Base-by-base conservation (phyloP, 2,329 filamentous ascomycete species). In the Beauveria sp. region DNA sequence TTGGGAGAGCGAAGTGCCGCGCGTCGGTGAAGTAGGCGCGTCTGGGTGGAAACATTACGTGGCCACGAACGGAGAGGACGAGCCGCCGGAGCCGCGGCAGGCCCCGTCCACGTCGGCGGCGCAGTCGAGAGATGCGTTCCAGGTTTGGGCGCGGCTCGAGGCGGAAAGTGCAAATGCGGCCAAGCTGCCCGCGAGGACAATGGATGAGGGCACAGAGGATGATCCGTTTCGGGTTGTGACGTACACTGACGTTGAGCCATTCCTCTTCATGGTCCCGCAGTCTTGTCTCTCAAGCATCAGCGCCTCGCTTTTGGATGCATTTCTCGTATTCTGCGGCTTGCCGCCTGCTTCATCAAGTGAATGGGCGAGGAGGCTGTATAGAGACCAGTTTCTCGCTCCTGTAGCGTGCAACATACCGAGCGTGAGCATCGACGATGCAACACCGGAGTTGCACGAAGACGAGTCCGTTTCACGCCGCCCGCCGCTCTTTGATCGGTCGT, bases 181-280 rank as follows among this genome's bases (percentile, higher is more conserved):
- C 9, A 78, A 76, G 46, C 76, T 86, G 61, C 90, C 92, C 6
- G 89, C 89, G 18, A 84, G 89, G 54, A 88, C 88, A 0, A 78
- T 89, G 63, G 91, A 97, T 70, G 86, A 91, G 28, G 81, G 84
- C 2, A 83, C 82, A 18, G 88, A 91, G 65, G 88, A 93, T 62
- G 93, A 97, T 68, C 89, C 91, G 0, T 96, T 89, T 66, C 83
- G 92, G 42, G 84, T 95, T 3, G 83, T 96, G 51, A 83, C 97
- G 69, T 92, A 87, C 66, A 83, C 86, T 0, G 95, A 98, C 70
- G 78, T 97, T 22, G 76, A 85, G 64, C 79, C 83, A 0, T 79
- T 89, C 30, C 69, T 96, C 2, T 75, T 85, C 38, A 67, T 75
- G 55, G 72, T 87, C 5, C 82, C 84, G 0, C 56, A 65, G 0